Evolutionary conservation across 805 yeast species (phyloP), one percentile per base, ranked within the genome.

Genomic region (Sugiyamaella boreocaroliniensis): DNA sequence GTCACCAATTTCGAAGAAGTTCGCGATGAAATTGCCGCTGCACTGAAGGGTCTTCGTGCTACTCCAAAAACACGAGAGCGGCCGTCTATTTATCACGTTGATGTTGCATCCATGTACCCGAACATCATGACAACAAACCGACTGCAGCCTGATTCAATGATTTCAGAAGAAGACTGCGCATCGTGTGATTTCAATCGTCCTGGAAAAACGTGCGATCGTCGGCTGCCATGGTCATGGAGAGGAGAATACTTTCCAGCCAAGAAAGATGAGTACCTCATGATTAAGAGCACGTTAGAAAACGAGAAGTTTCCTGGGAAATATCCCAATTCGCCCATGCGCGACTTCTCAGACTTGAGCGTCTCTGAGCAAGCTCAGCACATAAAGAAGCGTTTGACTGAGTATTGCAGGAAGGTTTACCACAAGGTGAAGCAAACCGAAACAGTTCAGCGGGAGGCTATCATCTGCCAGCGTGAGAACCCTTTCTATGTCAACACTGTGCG

Each of bases 71-170:
- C 97, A 59, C 66, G 68, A 11, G 98, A 93, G 62, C 72, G 73
- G 10, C 99, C 99, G 0, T 73, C 87, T 46, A 93, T 93, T 57
- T 93, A 95, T 63, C 99, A 93, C 65, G 96, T 95, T 40, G 99
- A 93, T 73, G 99, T 93, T 48, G 97, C 99, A 0, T 93, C 99
- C 1, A 93, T 93, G 99, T 93, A 93, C 65, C 99, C 99, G 5
- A 93, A 93, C 65, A 93, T 93, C 66, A 93, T 93, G 98, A 89
- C 96, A 6, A 86, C 98, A 0, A 93, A 93, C 70, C 81, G 99
- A 65, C 75, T 93, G 50, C 99, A 93, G 67, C 99, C 99, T 0
- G 99, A 93, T 69, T 90, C 98, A 2, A 92, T 93, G 89, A 90
- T 93, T 59, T 73, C 85, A 0, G 98, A 92, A 64, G 87, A 87